Conservation (phyloP, 495 filamentous ascomycete species). For the Lophiostoma macrostomum region DNA sequence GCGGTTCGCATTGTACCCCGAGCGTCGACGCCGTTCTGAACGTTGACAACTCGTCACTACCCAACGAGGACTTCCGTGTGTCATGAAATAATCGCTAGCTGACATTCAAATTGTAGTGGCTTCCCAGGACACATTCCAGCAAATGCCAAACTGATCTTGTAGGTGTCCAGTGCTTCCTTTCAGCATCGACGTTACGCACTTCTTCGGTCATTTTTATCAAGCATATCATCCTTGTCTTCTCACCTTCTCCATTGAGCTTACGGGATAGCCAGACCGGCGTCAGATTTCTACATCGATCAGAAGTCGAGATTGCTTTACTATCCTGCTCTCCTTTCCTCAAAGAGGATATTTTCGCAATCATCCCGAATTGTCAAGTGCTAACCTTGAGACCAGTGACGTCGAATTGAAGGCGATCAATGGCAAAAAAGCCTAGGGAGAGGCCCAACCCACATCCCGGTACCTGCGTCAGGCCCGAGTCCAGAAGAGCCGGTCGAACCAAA, state of each 20-base stretch:
- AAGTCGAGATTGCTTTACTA: no score
- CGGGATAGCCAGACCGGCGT: no score
- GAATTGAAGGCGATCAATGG: slow-evolving; percentile 34
- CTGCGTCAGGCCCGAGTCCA: neutral
- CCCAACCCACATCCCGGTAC: no score
- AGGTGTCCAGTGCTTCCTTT: slow-evolving; percentile 29
- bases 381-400: slow-evolving; percentile 26
- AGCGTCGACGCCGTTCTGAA: no score
- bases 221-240: no score
- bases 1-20: no score
- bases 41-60: no score
- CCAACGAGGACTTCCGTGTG: neutral
- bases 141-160: slow-evolving; percentile 34
- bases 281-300: no score
- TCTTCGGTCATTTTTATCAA: slow-evolving; percentile 6
- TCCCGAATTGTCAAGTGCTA: slow-evolving; percentile 3
- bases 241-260: no score
- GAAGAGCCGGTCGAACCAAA: slow-evolving; percentile 2
- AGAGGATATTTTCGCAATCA: no score
- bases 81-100: slow-evolving; percentile 3
- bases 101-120: slow-evolving; percentile 22
- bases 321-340: no score
- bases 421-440: slow-evolving; percentile 27
- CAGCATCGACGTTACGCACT: neutral
- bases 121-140: slow-evolving; percentile 34